Evolutionary conservation across 2,329 filamentous ascomycete species (phyloP), one percentile per base, ranked within the genome.

Genomic region (Trichophyton mentagrophytes): DNA sequence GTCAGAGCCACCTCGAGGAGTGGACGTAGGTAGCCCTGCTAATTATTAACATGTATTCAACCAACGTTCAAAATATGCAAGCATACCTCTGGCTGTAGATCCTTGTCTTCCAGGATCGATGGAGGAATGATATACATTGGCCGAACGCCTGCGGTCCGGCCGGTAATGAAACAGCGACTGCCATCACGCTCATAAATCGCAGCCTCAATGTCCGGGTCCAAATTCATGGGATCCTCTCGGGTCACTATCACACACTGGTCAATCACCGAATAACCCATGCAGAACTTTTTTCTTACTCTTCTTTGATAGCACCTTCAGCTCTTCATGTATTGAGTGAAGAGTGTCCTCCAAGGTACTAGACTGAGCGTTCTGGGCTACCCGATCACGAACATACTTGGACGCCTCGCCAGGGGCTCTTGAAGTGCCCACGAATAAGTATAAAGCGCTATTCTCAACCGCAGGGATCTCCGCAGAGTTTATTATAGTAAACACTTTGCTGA

Each of bases 71-170:
- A 40, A 15, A n/a, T 42, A n/a, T 42, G 13, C 38, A 51, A n/a
- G 27, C 58, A 9, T 58, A 64, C 61, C 17, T 57, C 61, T n/a
- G 56, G 58, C 2, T 27, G 49, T 33, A 64, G 42, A 8, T 60
- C 62, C 1, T 17, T 36, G 44, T 64, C 63, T 7, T 61, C 22
- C 46, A 59, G 22, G 25, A 64, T 61, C 3, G 63, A 63, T 20
- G 61, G 60, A 46, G 61, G 4, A 30, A 63, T 47, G 22, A 64
- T 63, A 20, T 63, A 61, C 17, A 57, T 63, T 25, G 60, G 46
- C 27, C 61, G 58, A 3, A 46, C 30, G 20, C 60, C 53, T n/a
- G 20, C 17, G 0, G 25, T n/a, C 13, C 44, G 17, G 4, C 63
- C 61, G 1, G 60, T 64, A 27, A 63, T 53, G 30, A 58, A 62